Evolutionary conservation across 2,329 filamentous ascomycete species (phyloP), one percentile per base, ranked within the genome.

Genomic region (Ceratocystis diversiconidia): DNA sequence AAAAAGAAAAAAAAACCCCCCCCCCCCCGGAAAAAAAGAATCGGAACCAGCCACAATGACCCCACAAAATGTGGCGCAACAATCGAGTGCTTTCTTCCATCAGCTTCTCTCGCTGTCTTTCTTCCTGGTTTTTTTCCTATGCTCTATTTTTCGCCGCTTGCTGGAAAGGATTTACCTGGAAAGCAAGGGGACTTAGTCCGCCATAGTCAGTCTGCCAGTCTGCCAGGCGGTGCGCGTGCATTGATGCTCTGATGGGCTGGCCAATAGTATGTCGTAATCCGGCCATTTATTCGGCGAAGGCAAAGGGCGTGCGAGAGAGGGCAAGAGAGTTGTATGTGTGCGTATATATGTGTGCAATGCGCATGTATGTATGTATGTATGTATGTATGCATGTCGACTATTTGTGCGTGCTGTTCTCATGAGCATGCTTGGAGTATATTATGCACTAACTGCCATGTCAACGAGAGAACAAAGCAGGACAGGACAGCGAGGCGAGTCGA

Each of bases 251-350:
- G 52, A 30, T 30, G 36, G 8, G 7, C 52, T 57, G 52, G 52
- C 52, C 52, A 57, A 57, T 57, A 15, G 52, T 7, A 57, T 57
- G 25, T 15, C 19, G 52, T 10, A 28, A 57, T 61, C 41, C 63
- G 63, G 63, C 63, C 63, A 60, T 65, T 65, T 65, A 65, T 60
- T 65, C 63, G 63, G 63, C 63, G 36, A 19, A 63, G 48, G 62
- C 17, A 28, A 12, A 48, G 61, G 43, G n/a, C 46, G 46, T 19
- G 17, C n/a, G 46, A 7, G 62, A 41, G 46, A 52, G 22, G 43
- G 28, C 44, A 28, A 36, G 52, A 59, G 57, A n/a, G 57, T 12
- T 28, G n/a, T 5, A 2, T 61, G 15, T 17, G 57, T n/a, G 57
- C 19, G 2, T 28, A n/a, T 36, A 22, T 50, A n/a, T 43, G n/a